Conservation (phyloP, 1,284 basidiomycete species). For the Cryptococcus maquisensis region DNA sequence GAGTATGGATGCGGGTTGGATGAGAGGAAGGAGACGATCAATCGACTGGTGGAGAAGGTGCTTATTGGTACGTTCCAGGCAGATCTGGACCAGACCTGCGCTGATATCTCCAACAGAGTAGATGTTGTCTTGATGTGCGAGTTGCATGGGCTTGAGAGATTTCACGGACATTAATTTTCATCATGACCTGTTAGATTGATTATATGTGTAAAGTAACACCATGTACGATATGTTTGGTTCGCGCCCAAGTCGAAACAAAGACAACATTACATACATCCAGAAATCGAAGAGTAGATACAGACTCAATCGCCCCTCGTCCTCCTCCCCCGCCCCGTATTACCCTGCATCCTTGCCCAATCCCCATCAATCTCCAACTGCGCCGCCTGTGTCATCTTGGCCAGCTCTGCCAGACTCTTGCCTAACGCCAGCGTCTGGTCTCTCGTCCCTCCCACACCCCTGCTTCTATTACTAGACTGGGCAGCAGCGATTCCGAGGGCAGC, state of each 20-base stretch:
- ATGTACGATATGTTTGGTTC: background rate
- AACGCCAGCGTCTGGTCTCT: constrained; percentile 30
- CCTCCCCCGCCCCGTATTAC: constrained; percentile 32
- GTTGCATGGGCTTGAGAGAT: too few relatives aligned
- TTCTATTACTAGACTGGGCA: constrained; percentile 24
- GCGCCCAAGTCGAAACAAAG: background rate
- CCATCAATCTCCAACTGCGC: constrained; percentile 44
- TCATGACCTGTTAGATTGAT: too few relatives aligned
- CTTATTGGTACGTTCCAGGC: constrained; percentile 21
- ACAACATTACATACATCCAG: constrained; percentile 1
- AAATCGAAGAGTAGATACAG: background rate
- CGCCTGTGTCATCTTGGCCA: constrained; percentile 46
- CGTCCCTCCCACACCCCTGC: constrained; percentile 30
- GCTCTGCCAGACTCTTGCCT: constrained; percentile 45
- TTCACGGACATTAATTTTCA: too few relatives aligned
- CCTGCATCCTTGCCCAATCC: constrained; percentile 48
- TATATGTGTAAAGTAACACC: background rate
- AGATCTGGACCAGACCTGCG: too few relatives aligned
- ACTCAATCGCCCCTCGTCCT: constrained; percentile 35
- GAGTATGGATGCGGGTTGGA: constrained; percentile 58
- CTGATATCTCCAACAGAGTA: too few relatives aligned
- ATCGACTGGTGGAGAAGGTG: constrained; percentile 47
- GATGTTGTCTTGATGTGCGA: too few relatives aligned
- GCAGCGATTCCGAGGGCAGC: constrained; percentile 36
- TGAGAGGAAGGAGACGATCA: constrained; percentile 49